Evolutionary conservation across 2,329 filamentous ascomycete species (phyloP), one percentile per base, ranked within the genome.

Genomic region (Colletotrichum sp.): DNA sequence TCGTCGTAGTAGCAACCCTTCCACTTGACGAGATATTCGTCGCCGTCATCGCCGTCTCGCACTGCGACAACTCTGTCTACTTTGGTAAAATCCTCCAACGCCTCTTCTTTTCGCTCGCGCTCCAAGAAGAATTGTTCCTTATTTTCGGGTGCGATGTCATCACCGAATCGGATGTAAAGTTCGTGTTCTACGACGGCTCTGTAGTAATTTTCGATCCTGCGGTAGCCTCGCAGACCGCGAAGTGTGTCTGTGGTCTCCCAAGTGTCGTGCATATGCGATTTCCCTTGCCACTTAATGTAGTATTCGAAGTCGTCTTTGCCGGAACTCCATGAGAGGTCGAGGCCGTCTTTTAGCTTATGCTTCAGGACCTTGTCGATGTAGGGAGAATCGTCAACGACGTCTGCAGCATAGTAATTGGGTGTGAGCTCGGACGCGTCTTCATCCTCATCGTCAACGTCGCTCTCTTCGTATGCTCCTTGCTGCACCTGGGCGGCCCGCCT

Each of bases 1-100:
- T 93, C 93, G 80, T 99, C 96, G 83, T 99, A 99, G 68, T 94
- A 95, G 68, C 99, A 90, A 13, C 95, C 95, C 85, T 97, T 98
- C 96, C 97, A 99, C 87, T 99, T 99, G 85, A 99, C 94, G 78
- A 93, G 95, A 84, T 99, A 99, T 83, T 99, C 95, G 1, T 92
- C 92, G 65, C 93, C 95, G 10, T 95, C 93, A 16, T 97, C 95
- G 28, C 93, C 94, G 74, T 95, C 92, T 77, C 95, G 93, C 75
- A 93, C 91, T 70, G 95, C 95, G 80, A 99, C 98, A 75, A 99
- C 93, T 80, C 97, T 93, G 84, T 99, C 97, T 36, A 98, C 96
- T 80, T 97, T 93, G 77, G 95, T 97, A 84, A 95, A 98, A 81
- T 99, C 96, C 78, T 95, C 93, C 68, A 98, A 91, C 4, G 95